These are phyloP conservation scores for Trichocomaceae sp. DNA, from an alignment of 2,329 filamentous ascomycete genomes.

Conservation along the genomic window DNA sequence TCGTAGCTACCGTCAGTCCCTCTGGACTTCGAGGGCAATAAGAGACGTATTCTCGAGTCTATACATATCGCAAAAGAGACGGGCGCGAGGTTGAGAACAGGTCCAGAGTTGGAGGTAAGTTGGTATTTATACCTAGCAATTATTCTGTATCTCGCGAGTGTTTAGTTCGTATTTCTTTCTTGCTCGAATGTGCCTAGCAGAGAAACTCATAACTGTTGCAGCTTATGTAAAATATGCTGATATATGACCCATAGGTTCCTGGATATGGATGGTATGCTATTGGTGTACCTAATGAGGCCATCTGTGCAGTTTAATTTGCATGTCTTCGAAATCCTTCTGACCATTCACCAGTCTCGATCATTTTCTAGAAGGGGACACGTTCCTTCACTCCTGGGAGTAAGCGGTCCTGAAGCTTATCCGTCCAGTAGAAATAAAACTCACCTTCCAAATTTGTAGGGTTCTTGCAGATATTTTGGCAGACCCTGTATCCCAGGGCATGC, in stretches of 20 bases:
- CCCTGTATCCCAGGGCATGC: not conserved
- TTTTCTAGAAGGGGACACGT: not conserved
- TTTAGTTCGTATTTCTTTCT: not conserved
- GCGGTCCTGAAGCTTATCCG: not conserved
- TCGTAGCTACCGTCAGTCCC: constrained; percentile 16
- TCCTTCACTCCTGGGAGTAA: not conserved
- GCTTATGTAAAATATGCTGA: constrained; percentile 21
- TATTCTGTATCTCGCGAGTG: constrained; percentile 54
- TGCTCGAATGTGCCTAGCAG: constrained; percentile 1
- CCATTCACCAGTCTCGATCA: not conserved
- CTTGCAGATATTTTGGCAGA: not conserved
- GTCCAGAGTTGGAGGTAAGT: constrained; percentile 37
- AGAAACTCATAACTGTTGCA: not conserved
- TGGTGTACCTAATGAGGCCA: not conserved
- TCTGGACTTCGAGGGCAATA: constrained; percentile 58
- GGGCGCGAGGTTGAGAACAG: constrained; percentile 52
- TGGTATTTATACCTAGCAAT: constrained; percentile 62
- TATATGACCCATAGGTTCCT: not conserved
- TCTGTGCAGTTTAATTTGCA: not conserved
- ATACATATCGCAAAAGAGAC: constrained; percentile 52
- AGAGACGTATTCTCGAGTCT: constrained; percentile 55
- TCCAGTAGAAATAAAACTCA: not conserved
- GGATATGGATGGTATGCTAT: not conserved
- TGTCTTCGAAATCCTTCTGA: not conserved
- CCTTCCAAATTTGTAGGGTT: not conserved